A percentile compares a stretch with the other conserved stretches of the same genome.
Conservation (phyloP, 768 basidiomycete genomes). For the Fomitopsis serialis region DNA sequence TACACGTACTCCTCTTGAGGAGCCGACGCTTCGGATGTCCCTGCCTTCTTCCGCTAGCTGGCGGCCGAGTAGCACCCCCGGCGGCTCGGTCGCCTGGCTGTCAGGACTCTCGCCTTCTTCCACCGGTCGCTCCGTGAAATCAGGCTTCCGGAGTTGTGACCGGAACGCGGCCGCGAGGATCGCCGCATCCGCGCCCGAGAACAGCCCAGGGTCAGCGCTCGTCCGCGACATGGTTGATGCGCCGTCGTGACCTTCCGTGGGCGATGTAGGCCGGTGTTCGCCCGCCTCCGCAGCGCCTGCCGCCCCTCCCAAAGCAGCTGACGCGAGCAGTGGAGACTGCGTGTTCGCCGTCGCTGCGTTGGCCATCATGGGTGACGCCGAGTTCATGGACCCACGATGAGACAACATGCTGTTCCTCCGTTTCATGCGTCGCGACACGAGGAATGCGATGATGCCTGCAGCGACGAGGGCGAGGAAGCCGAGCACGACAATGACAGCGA, state of each 20-base stretch:
- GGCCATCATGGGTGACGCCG: slow-evolving; percentile 79
- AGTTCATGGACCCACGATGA: slow-evolving; percentile 73
- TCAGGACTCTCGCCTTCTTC: slow-evolving; percentile 65
- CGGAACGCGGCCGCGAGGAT: slow-evolving; percentile 93
- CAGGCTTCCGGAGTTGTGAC: slow-evolving; percentile 82
- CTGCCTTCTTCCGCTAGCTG: slow-evolving; percentile 88
- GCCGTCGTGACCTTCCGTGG: slow-evolving; percentile 46
- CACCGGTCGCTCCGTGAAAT: slow-evolving; percentile 65
- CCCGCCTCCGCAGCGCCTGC: slow-evolving; percentile 21
- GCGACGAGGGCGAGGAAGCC: slow-evolving; percentile 80
- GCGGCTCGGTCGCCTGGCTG: slow-evolving; percentile 25
- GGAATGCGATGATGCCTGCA: slow-evolving; percentile 60
- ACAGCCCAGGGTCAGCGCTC: slow-evolving; percentile 56
- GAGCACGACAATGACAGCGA: slow-evolving; percentile 83
- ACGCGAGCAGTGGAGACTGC: slow-evolving; percentile 43
- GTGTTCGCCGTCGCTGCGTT: slow-evolving; percentile 39
- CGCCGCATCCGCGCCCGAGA: slow-evolving; percentile 82
- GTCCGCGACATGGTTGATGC: slow-evolving; percentile 66
- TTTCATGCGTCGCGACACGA: slow-evolving; percentile 67
- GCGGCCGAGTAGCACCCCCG: slow-evolving; percentile 48
- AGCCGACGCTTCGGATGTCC: slow-evolving; percentile 79
- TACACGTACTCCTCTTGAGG: slow-evolving; percentile 73
- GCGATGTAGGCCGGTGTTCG: slow-evolving; percentile 29
- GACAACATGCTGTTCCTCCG: slow-evolving; percentile 39
- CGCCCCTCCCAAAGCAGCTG: slow-evolving; percentile 25